These are phyloP conservation scores for Collybia sordida DNA, from an alignment of 768 basidiomycete species.

Conservation along the genomic window DNA sequence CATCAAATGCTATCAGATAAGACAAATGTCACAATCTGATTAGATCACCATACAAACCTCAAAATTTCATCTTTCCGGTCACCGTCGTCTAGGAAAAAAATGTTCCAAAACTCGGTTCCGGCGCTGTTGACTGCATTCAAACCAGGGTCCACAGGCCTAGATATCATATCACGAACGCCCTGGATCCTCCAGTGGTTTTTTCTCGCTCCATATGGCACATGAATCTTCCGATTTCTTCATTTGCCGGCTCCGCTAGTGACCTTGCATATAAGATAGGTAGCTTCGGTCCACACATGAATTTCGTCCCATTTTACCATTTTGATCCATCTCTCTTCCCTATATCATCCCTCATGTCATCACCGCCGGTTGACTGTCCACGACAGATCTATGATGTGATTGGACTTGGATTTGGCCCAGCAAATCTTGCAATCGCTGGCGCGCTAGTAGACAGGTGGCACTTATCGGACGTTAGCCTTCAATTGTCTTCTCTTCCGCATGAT, in stretches of 20 bases:
- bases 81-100: neutral
- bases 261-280: neutral
- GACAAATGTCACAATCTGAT: conserved; percentile 20
- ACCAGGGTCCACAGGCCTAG: too few species aligned
- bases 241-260: conserved; percentile 12
- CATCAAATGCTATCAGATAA: conserved; percentile 29
- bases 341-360: conserved; percentile 9
- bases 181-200: too few species aligned
- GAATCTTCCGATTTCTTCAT: too few species aligned
- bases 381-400: conserved; percentile 45
- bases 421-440: conserved; percentile 49
- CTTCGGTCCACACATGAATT: neutral
- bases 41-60: conserved; percentile 17
- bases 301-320: too few species aligned
- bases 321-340: conserved; percentile 3
- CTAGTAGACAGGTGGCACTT: conserved; percentile 41
- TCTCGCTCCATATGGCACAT: too few species aligned
- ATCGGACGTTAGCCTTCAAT: conserved; percentile 6
- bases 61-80: neutral
- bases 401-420: conserved; percentile 53
- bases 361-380: conserved; percentile 9
- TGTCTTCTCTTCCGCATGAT: neutral
- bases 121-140: too few species aligned
- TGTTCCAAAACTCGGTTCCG: too few species aligned
- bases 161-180: too few species aligned